A percentile compares a stretch with the other conserved stretches of the same genome.
Evolutionary conservation across 2,329 filamentous ascomycete species (phyloP).

Genomic region (Alternaria arbusti): DNA sequence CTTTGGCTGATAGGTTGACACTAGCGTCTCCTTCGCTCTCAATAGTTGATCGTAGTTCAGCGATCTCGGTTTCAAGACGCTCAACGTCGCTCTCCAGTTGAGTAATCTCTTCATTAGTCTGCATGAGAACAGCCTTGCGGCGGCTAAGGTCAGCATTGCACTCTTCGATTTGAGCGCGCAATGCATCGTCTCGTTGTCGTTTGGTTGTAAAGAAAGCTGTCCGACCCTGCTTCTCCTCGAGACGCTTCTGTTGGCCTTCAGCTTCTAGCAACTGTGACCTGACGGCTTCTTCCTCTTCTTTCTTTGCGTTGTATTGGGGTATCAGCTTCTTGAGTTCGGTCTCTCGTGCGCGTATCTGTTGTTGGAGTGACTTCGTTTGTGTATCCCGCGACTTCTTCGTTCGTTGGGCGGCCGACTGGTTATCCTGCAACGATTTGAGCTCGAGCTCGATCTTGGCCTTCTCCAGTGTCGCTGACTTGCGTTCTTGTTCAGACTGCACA

Average conservation of each 20-base stretch:
- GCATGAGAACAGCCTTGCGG: slow-evolving; percentile 83
- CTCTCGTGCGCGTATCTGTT: slow-evolving; percentile 78
- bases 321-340: slow-evolving; percentile 74
- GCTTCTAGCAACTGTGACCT: slow-evolving; percentile 76
- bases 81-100: slow-evolving; percentile 74
- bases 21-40: slow-evolving; percentile 80
- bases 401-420: slow-evolving; percentile 78
- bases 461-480: slow-evolving; percentile 77
- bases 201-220: slow-evolving; percentile 88
- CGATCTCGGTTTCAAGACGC: slow-evolving; percentile 74
- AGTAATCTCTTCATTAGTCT: slow-evolving; percentile 81
- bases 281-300: slow-evolving; percentile 73
- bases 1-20: slow-evolving; percentile 73
- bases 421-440: slow-evolving; percentile 81
- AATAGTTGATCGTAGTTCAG: slow-evolving; percentile 72
- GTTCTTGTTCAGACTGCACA: slow-evolving; percentile 86
- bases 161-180: slow-evolving; percentile 81
- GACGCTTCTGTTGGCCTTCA: slow-evolving; percentile 74
- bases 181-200: slow-evolving; percentile 82
- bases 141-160: slow-evolving; percentile 76
- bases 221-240: slow-evolving; percentile 91
- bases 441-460: slow-evolving; percentile 87
- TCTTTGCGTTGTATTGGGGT: slow-evolving; percentile 77
- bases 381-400: slow-evolving; percentile 72
- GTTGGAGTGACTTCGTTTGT: slow-evolving; percentile 74